A percentile compares a stretch with the other conserved stretches of the same genome.
Conservation (phyloP, 2,329 filamentous ascomycete genomes). For the Cucurbitaria berberidis region DNA sequence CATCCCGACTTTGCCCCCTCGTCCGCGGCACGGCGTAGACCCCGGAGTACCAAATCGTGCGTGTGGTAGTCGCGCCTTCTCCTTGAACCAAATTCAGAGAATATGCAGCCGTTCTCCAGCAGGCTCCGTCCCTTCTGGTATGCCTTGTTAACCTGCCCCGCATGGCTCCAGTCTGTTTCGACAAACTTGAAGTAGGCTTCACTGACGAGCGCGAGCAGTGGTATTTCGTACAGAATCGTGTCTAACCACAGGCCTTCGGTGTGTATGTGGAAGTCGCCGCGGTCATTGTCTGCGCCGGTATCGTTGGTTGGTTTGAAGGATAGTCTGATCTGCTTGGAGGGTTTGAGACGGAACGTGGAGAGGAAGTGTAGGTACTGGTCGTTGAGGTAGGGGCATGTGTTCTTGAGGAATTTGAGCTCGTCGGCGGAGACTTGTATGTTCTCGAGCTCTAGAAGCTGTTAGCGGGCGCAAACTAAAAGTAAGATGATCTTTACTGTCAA, state of each 20-base stretch:
- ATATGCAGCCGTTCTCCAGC: constrained; percentile 80
- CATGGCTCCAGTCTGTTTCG: constrained; percentile 89
- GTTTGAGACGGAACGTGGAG: constrained; percentile 78
- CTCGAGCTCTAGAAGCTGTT: constrained; percentile 68
- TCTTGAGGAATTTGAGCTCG: constrained; percentile 79
- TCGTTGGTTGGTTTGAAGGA: constrained; percentile 65
- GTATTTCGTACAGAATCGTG: constrained; percentile 97
- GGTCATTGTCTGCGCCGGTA: constrained; percentile 66
- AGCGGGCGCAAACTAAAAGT: not conserved
- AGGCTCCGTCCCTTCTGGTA: constrained; percentile 79
- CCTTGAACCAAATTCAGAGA: constrained; percentile 93
- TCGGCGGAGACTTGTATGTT: constrained; percentile 80
- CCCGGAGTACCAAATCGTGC: constrained; percentile 88
- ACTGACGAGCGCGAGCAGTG: constrained; percentile 86
- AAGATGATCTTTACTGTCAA: constrained; percentile 66
- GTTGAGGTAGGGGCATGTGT: constrained; percentile 80
- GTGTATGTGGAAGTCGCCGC: constrained; percentile 77
- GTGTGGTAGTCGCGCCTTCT: constrained; percentile 92
- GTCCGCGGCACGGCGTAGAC: constrained; percentile 78
- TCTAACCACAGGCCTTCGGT: constrained; percentile 88
- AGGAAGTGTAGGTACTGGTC: constrained; percentile 81
- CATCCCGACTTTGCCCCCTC: constrained; percentile 70
- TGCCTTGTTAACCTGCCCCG: constrained; percentile 84
- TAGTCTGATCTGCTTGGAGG: constrained; percentile 77
- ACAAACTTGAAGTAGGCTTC: constrained; percentile 98